Conservation (phyloP, 495 filamentous ascomycete species). For the Cryomyces minteri region DNA sequence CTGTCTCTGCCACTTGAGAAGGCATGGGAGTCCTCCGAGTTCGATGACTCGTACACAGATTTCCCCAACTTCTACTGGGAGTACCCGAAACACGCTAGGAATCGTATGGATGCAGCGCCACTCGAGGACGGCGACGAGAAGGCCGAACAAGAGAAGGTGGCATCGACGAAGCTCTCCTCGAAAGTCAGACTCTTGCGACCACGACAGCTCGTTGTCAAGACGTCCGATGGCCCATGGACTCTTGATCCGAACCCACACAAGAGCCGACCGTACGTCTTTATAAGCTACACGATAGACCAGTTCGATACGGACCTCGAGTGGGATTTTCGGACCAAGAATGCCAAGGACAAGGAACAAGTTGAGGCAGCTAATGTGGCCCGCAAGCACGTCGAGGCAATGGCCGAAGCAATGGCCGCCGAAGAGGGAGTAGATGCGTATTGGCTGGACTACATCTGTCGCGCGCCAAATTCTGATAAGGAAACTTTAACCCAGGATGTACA, state of each 20-base stretch:
- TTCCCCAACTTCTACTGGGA: slow-evolving; percentile 2
- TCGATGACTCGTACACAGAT: not conserved
- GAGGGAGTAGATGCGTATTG: slow-evolving; percentile 1
- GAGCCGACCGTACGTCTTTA: slow-evolving; percentile 1
- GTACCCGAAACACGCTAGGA: not conserved
- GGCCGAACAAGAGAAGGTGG: not conserved
- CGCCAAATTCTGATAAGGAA: not conserved
- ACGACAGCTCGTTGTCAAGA: not conserved
- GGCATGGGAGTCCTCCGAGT: not conserved
- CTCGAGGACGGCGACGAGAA: not conserved
- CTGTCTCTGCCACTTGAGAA: not conserved
- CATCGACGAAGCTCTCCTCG: not conserved
- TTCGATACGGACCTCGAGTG: not conserved
- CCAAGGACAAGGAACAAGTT: not conserved
- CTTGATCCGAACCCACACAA: not conserved
- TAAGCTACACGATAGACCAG: not conserved
- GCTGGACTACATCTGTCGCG: slow-evolving; percentile 1
- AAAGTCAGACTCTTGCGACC: not conserved
- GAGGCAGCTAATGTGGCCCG: slow-evolving; percentile 1
- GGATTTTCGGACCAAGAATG: not conserved
- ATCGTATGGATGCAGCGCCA: not conserved
- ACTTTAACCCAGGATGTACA: not conserved
- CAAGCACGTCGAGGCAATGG: not conserved
- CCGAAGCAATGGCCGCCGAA: not conserved
- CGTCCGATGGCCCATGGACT: not conserved